Evolutionary conservation across 148 eudicot species (phyloP), one percentile per base, ranked within the genome.

Genomic region (Drosera capensis): DNA sequence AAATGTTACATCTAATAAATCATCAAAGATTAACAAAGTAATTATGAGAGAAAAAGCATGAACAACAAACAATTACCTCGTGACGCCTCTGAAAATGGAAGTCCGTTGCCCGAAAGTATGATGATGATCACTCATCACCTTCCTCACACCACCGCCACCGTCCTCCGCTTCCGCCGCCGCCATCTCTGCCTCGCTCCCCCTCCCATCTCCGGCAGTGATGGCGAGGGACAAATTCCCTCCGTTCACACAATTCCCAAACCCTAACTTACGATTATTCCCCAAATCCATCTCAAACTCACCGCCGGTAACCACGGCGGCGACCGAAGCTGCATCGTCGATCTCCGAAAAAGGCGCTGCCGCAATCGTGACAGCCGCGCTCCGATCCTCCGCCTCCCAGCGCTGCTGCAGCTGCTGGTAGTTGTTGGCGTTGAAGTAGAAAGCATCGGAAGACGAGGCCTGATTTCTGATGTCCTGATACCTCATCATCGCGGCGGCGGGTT

Each of bases 21-120:
- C 31, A 28, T 3, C 9, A 28, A 28, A 3, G 9, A 28, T 28
- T 3, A 3, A 28, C 4, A 3, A 0, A 38, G 14, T n/a, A n/a
- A n/a, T n/a, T n/a, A n/a, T n/a, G n/a, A 23, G 43, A 41, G 18
- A 8, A 18, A 8, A 20, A 39, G 3, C 12, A 0, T 20, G 13
- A 20, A 14, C 17, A 12, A 35, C 1, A 6, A 22, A 16, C 15
- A 20, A 20, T 21, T 64, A 90, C 99, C 99, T 70, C 16, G 99
- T 90, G 13, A 90, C 99, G 3, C 99, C 99, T 63, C 99, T 68
- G 72, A 84, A 90, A 47, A 90, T 84, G 12, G 99, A 90, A 21
- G 99, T 90, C 43, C 99, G 64, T 39, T 84, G 95, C 5, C 99
- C 99, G 67, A 90, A 84, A 28, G 87, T 80, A 58, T 90, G 95